Evolutionary conservation across 805 yeast species (phyloP).

Genomic region (Nakazawaea laoshanensis): DNA sequence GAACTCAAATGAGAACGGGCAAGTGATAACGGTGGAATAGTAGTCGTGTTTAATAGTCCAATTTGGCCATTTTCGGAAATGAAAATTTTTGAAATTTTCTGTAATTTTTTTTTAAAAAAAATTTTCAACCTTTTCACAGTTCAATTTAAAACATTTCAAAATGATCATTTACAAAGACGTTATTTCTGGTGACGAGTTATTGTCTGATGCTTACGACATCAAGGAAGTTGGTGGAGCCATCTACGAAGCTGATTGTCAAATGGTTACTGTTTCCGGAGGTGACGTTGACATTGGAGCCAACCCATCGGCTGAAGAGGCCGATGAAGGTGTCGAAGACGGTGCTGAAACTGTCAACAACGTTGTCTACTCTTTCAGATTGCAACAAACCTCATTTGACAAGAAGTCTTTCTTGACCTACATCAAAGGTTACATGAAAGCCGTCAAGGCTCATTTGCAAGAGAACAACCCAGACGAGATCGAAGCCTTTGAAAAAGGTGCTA

Average conservation of each 20-base stretch:
- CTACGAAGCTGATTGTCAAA: slow-evolving; percentile 93
- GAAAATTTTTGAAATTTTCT: slow-evolving; percentile 10
- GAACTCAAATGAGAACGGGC: not conserved
- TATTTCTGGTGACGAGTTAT: slow-evolving; percentile 89
- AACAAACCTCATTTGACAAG: slow-evolving; percentile 94
- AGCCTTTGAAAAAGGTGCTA: slow-evolving; percentile 95
- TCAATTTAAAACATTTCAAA: slow-evolving; percentile 8
- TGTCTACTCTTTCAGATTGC: slow-evolving; percentile 97
- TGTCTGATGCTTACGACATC: slow-evolving; percentile 95
- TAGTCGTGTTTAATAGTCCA: no score
- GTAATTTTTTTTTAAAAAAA: slow-evolving; percentile 9
- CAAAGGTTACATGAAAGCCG: slow-evolving; percentile 97
- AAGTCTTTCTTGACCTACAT: slow-evolving; percentile 94
- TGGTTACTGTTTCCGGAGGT: slow-evolving; percentile 78
- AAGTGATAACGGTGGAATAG: not conserved
- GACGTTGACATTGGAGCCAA: slow-evolving; percentile 98
- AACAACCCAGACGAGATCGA: slow-evolving; percentile 79
- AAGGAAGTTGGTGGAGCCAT: slow-evolving; percentile 83
- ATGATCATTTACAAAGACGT: slow-evolving; percentile 57
- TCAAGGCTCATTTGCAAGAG: slow-evolving; percentile 89
- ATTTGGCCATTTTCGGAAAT: no score
- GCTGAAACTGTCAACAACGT: slow-evolving; percentile 93
- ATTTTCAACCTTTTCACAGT: not conserved
- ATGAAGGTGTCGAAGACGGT: slow-evolving; percentile 75
- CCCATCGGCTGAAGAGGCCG: slow-evolving; percentile 97